Percentiles rank a stretch among this genome's conserved stretches.
Evolutionary conservation across 2,329 filamentous ascomycete species (phyloP).

Genomic region (Fusarium beomiforme): DNA sequence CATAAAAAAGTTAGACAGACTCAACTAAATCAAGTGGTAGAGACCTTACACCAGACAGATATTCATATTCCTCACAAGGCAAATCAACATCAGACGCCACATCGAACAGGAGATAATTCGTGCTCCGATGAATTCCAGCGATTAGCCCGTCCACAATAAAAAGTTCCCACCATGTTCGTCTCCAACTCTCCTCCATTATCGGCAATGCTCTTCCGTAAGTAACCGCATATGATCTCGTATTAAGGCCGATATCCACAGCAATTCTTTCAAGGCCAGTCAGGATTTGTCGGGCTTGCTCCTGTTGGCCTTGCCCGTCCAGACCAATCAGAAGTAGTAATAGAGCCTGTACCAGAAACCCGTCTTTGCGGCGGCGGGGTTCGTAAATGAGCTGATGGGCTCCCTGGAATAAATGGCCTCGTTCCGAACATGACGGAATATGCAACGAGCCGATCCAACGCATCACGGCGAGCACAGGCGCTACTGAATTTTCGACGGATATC

Average conservation of each 20-base stretch:
- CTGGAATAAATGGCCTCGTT: slow-evolving; percentile 63
- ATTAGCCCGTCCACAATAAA: slow-evolving; percentile 87
- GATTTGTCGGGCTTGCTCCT: slow-evolving; percentile 73
- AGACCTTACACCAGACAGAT: slow-evolving; percentile 63
- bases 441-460: slow-evolving; percentile 67
- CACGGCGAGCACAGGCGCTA: slow-evolving; percentile 62
- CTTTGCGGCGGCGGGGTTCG: slow-evolving; percentile 56
- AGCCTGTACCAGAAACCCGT: slow-evolving; percentile 78
- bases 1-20: slow-evolving; percentile 16
- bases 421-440: slow-evolving; percentile 60
- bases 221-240: slow-evolving; percentile 73
- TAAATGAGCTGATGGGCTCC: slow-evolving; percentile 65
- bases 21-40: not conserved
- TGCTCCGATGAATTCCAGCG: slow-evolving; percentile 79
- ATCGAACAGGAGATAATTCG: slow-evolving; percentile 75
- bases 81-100: slow-evolving; percentile 75
- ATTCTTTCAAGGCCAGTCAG: slow-evolving; percentile 75
- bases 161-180: slow-evolving; percentile 89
- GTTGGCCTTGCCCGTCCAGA: slow-evolving; percentile 79
- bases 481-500: slow-evolving; percentile 57
- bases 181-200: slow-evolving; percentile 82
- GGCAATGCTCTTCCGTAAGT: slow-evolving; percentile 71
- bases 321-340: slow-evolving; percentile 80
- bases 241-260: slow-evolving; percentile 80
- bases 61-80: slow-evolving; percentile 86